These are phyloP conservation scores for Croton setiger DNA, from an alignment of 441 rosid species.

Conservation along the genomic window DNA sequence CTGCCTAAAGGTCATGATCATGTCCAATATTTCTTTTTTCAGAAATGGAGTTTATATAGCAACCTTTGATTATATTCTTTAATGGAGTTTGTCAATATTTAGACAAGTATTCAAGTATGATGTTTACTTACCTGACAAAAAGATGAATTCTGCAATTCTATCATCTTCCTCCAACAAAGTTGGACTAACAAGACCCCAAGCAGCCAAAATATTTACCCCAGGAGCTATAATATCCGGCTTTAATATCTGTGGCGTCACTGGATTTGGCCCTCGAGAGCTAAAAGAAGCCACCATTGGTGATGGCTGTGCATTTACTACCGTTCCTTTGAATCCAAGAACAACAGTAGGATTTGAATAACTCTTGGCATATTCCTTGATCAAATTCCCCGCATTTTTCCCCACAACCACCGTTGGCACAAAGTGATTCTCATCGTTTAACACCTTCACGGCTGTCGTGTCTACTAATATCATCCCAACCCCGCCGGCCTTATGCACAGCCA, in stretches of 20 bases:
- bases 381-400: slow-evolving; percentile 61
- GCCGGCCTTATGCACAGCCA: slow-evolving; percentile 67
- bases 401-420: slow-evolving; percentile 60
- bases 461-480: slow-evolving; percentile 79
- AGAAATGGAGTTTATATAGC: too few species aligned
- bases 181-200: too few species aligned
- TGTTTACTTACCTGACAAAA: slow-evolving; percentile 56
- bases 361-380: slow-evolving; percentile 44
- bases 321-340: slow-evolving; percentile 53
- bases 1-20: too few species aligned
- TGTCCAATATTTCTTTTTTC: too few species aligned
- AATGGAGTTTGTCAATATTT: too few species aligned
- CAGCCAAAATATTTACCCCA: slow-evolving; percentile 76
- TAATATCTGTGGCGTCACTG: slow-evolving; percentile 66
- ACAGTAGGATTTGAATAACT: slow-evolving; percentile 43
- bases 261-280: slow-evolving; percentile 79
- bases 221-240: slow-evolving; percentile 89
- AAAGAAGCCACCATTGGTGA: slow-evolving; percentile 81
- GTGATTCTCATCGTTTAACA: slow-evolving; percentile 73
- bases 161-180: too few species aligned
- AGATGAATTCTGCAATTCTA: slow-evolving; percentile 50
- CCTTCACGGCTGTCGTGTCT: slow-evolving; percentile 63
- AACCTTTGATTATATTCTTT: too few species aligned
- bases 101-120: too few species aligned
- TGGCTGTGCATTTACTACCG: slow-evolving; percentile 50